Base-by-base conservation (phyloP, 257 asterid genomes). In the Solanum sitiens region DNA sequence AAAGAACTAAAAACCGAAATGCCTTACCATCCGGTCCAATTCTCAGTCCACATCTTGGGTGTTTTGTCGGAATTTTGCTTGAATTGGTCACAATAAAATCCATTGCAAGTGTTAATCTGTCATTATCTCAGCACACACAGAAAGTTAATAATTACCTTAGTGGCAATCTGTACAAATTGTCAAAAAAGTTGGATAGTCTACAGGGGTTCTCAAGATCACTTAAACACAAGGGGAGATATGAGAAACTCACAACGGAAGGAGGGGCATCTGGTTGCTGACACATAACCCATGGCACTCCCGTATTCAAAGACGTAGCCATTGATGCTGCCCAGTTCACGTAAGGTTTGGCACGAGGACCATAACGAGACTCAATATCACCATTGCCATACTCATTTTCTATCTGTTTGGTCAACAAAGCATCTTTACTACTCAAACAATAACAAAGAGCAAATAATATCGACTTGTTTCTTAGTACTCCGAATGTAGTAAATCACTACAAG, bases 261-360 rank as follows among this genome's bases (percentile, higher is more conserved):
- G 99, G 99, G 39, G 99, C 98, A 93, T 96, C 96, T 6, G 71
- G 87, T 88, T 96, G 99, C 90, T 95, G 98, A 92, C 99, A 96
- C 99, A 96, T 96, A 50, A 92, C 93, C 99, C 99, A 96, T 10
- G 99, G 98, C 40, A 96, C 99, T 86, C 97, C 98, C 11, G 98
- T 95, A 86, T 94, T 84, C 88, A 94, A 82, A 53, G 98, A 92
- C 32, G 91, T 90, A 3, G 99, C 99, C 99, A 95, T 95, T 50
- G 93, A 11, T 18, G 98, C 99, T 32, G 99, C 98, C 99, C 99
- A 96, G 15, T 91, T 89, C 71, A 95, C 89, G 88, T 96, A 96
- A 18, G 94, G 73, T 93, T 95, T 94, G 67, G 95, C 99, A 77
- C 89, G 83, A 33, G 80, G 32, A 27, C 98, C 99, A 85, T 94